Conservation (phyloP, 1,284 basidiomycete genomes). For the Sporisorium iseilematis-ciliati region DNA sequence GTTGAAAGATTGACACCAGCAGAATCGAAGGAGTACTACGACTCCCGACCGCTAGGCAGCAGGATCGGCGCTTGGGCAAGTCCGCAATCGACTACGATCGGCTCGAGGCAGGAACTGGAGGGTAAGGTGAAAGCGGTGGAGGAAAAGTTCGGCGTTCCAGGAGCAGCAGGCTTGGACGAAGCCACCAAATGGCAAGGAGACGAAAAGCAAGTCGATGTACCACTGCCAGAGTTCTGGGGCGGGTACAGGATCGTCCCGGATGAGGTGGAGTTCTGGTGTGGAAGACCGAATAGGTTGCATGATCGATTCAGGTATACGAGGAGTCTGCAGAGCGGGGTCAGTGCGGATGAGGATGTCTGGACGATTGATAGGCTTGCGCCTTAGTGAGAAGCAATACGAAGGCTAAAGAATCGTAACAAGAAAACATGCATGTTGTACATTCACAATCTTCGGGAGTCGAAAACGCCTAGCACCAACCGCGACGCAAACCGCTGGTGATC, state of each 20-base stretch:
- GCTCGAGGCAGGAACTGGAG: conserved; percentile 76
- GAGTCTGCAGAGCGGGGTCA: conserved; percentile 12
- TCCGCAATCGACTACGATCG: conserved; percentile 84
- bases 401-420: background rate
- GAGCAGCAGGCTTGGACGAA: conserved; percentile 61
- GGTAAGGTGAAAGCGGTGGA: conserved; percentile 76
- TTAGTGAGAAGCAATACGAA: conserved; percentile 6
- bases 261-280: conserved; percentile 74
- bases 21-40: conserved; percentile 87
- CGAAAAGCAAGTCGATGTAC: conserved; percentile 71
- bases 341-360: conserved; percentile 49
- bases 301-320: conserved; percentile 65
- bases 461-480: too few species aligned
- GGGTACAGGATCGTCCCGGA: conserved; percentile 92
- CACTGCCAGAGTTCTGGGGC: conserved; percentile 93
- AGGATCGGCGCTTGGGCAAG: conserved; percentile 93
- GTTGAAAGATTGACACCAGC: conserved; percentile 80
- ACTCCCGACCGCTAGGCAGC: conserved; percentile 83
- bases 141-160: conserved; percentile 75
- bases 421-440: too few species aligned
- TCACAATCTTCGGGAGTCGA: too few species aligned
- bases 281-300: conserved; percentile 64
- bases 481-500: too few species aligned
- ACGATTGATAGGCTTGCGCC: conserved; percentile 57
- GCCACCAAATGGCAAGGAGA: conserved; percentile 27